These are phyloP conservation scores for Tulasnella sp. DNA, from an alignment of 768 basidiomycete genomes.

Conservation along the genomic window DNA sequence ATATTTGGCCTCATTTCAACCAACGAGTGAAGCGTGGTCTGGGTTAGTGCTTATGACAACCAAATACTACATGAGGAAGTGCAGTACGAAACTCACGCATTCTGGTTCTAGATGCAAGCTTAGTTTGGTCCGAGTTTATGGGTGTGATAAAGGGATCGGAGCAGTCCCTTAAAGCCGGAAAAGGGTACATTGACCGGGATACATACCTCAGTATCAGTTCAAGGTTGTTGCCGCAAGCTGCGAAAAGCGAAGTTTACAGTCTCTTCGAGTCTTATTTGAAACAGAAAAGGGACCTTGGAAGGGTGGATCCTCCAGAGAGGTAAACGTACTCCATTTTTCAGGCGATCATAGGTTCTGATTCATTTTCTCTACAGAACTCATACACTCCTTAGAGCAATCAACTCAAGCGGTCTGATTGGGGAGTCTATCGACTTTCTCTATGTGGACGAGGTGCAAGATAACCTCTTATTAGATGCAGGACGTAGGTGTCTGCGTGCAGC, in stretches of 20 bases:
- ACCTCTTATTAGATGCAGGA: slow-evolving; percentile 49
- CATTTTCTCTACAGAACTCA: slow-evolving; percentile 2
- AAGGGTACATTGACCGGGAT: slow-evolving; percentile 32
- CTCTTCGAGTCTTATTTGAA: slow-evolving; percentile 42
- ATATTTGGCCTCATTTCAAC: slow-evolving; percentile 8
- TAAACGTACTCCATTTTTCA: slow-evolving; percentile 19
- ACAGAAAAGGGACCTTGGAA: slow-evolving; percentile 31
- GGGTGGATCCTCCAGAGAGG: slow-evolving; percentile 51
- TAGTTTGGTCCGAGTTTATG: slow-evolving; percentile 17
- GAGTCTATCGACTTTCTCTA: slow-evolving; percentile 43
- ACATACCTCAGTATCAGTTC: slow-evolving; percentile 38
- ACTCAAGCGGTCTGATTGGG: slow-evolving; percentile 9
- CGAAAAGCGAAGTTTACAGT: slow-evolving; percentile 39
- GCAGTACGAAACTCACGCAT: not conserved
- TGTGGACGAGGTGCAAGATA: slow-evolving; percentile 63
- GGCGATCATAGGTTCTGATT: not conserved
- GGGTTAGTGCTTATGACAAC: not conserved
- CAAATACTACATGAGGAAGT: too few relatives aligned
- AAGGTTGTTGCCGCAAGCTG: slow-evolving; percentile 42
- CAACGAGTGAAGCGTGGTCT: slow-evolving; percentile 2
- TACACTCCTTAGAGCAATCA: not conserved
- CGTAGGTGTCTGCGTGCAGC: too few relatives aligned
- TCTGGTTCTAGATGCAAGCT: slow-evolving; percentile 2
- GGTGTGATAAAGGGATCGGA: slow-evolving; percentile 42
- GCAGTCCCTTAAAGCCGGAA: slow-evolving; percentile 28